A percentile compares a stretch with the other conserved stretches of the same genome.
Conservation (phyloP, 2,329 filamentous ascomycete genomes). For the Aspergillus calidoustus region DNA sequence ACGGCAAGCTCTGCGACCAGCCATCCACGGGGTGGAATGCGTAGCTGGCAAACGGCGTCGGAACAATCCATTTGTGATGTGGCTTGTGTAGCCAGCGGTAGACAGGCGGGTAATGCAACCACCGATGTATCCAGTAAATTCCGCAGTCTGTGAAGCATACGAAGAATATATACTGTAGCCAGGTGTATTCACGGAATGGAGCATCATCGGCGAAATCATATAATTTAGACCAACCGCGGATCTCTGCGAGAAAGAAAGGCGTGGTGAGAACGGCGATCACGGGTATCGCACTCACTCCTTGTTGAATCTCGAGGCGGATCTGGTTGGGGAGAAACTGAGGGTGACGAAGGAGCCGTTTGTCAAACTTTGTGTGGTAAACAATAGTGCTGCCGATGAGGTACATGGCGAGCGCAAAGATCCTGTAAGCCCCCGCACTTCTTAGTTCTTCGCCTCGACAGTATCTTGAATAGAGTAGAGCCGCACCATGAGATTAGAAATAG, state of each 20-base stretch:
- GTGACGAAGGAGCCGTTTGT: slow-evolving; percentile 83
- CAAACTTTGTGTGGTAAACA: slow-evolving; percentile 74
- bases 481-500: slow-evolving; percentile 38
- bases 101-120: slow-evolving; percentile 74
- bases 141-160: slow-evolving; percentile 82
- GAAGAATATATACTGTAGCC: slow-evolving; percentile 83
- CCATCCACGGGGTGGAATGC: slow-evolving; percentile 95
- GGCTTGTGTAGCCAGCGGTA: slow-evolving; percentile 94
- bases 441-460: neutral
- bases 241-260: slow-evolving; percentile 79
- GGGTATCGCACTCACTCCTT: slow-evolving; percentile 75
- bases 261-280: slow-evolving; percentile 79
- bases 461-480: neutral
- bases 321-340: slow-evolving; percentile 95
- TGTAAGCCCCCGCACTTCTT: slow-evolving; percentile 43
- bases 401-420: slow-evolving; percentile 79
- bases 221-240: slow-evolving; percentile 81
- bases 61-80: slow-evolving; percentile 99
- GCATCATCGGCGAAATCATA: slow-evolving; percentile 77
- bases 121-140: slow-evolving; percentile 91
- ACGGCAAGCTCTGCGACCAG: slow-evolving; percentile 83
- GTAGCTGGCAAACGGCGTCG: slow-evolving; percentile 86
- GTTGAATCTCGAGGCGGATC: slow-evolving; percentile 79
- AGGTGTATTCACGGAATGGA: slow-evolving; percentile 76
- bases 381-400: slow-evolving; percentile 83